Percentiles rank a stretch among this genome's conserved stretches.
Evolutionary conservation across 164 flowering plant species (phyloP).

Genomic region (Vitis riparia): DNA sequence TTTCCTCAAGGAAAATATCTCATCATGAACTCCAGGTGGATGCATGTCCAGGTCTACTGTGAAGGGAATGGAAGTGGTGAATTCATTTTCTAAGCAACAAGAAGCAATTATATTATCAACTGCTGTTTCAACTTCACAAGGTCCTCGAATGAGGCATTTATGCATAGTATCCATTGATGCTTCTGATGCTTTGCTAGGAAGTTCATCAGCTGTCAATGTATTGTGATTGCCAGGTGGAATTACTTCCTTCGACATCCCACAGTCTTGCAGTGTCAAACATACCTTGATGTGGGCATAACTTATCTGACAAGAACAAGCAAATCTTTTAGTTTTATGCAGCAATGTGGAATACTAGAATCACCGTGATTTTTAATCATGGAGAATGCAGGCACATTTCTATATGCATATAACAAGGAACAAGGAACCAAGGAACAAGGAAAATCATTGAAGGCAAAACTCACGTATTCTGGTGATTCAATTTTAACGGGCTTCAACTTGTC

Average conservation of each 20-base stretch:
- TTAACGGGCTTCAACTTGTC: slow-evolving; percentile 63
- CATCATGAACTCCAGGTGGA: slow-evolving; percentile 2
- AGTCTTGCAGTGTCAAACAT: slow-evolving; percentile 37
- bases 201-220: slow-evolving; percentile 13
- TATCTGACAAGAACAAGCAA: slow-evolving; percentile 29
- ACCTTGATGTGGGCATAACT: slow-evolving; percentile 48
- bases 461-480: slow-evolving; percentile 57
- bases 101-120: background rate
- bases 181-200: slow-evolving; percentile 9
- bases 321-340: background rate
- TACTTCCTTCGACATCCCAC: slow-evolving; percentile 22
- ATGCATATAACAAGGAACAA: background rate
- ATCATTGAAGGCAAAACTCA: slow-evolving; percentile 18
- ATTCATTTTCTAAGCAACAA: slow-evolving; percentile 9
- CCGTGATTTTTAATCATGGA: background rate
- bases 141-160: background rate
- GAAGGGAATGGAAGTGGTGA: background rate
- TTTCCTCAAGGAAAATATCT: slow-evolving; percentile 22
- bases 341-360: background rate
- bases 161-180: background rate
- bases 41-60: background rate
- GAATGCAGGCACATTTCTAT: background rate
- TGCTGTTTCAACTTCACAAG: slow-evolving; percentile 7
- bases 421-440: background rate
- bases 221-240: slow-evolving; percentile 6